Conservation (phyloP, 805 yeast genomes). For the Ogataea zsoltii region DNA sequence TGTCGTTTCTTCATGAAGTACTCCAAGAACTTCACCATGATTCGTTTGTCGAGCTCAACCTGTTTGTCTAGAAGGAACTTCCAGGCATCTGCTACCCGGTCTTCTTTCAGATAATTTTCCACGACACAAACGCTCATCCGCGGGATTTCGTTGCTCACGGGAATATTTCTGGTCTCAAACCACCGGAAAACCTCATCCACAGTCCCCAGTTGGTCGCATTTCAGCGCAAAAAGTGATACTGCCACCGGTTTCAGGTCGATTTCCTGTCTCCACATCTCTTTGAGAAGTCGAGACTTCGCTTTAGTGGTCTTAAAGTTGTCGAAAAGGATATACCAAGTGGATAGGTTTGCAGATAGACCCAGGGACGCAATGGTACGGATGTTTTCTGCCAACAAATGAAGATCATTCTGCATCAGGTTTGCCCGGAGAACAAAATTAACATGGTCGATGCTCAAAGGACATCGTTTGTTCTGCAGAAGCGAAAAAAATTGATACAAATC, state of each 20-base stretch:
- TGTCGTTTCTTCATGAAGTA: slow-evolving; percentile 2
- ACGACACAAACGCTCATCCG: not conserved
- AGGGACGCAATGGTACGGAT: not conserved
- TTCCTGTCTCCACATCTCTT: not conserved
- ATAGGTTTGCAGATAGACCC: slow-evolving; percentile 4
- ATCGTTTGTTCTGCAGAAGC: not conserved
- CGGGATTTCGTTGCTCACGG: not conserved
- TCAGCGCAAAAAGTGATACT: not conserved
- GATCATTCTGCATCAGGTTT: not conserved
- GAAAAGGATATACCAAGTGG: slow-evolving; percentile 9
- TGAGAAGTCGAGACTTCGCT: not conserved
- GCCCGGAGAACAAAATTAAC: not conserved
- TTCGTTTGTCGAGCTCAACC: not conserved
- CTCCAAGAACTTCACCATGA: slow-evolving; percentile 2
- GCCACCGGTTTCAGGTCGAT: not conserved
- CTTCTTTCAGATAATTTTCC: not conserved
- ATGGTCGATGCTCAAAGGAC: not conserved
- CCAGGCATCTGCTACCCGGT: slow-evolving; percentile 8
- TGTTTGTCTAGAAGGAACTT: not conserved
- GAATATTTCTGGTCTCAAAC: not conserved
- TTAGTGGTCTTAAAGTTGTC: not conserved
- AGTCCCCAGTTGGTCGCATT: not conserved
- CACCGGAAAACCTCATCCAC: slow-evolving; percentile 3
- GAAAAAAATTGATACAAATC: not conserved
- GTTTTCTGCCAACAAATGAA: not conserved